Evolutionary conservation across 2,329 filamentous ascomycete species (phyloP), one percentile per base, ranked within the genome.

Genomic region (Pseudophaeomoniella oleicola): DNA sequence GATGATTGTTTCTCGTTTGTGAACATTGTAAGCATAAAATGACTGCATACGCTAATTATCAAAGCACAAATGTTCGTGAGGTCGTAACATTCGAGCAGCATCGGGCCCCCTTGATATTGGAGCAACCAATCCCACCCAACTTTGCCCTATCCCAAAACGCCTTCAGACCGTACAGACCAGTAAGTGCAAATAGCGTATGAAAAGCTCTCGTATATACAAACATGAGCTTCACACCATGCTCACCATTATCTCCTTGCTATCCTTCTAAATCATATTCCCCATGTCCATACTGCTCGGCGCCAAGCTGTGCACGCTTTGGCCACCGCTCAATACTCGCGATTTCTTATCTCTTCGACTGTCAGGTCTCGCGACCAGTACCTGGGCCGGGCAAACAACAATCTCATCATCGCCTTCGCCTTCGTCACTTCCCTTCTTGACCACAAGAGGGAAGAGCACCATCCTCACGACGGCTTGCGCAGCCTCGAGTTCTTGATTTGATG

Each of bases 351-450:
- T 60, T 16, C 42, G 58, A 55, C 38, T 50, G 56, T 49, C 62
- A 55, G 47, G 55, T 31, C 59, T 57, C 17, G 80, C 81, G 31
- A 94, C 74, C 42, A 96, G 72, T 22, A 98, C 90, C 58, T 96
- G 88, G 4, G 92, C 90, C 6, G 88, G 88, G 53, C 81, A 93
- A 32, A 98, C 85, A 33, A 96, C 87, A 44, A 93, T 84, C 66
- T 96, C 87, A 46, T 94, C 86, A 37, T 94, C 85, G 37, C 87
- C 88, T 37, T 80, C 71, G 16, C 87, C 90, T 30, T 69, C 66
- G 54, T 96, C 88, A 51, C 93, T 83, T 37, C 87, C 88, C 64
- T 90, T 92, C 64, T 94, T 94, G 49, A 96, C 84, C 13, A 98
- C 88, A 1, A 96, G 71, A 6, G 92, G 92, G 67, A 98, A 98